Evolutionary conservation across 2,329 filamentous ascomycete genomes (phyloP).

Genomic region (Camptophora hylomeconis): DNA sequence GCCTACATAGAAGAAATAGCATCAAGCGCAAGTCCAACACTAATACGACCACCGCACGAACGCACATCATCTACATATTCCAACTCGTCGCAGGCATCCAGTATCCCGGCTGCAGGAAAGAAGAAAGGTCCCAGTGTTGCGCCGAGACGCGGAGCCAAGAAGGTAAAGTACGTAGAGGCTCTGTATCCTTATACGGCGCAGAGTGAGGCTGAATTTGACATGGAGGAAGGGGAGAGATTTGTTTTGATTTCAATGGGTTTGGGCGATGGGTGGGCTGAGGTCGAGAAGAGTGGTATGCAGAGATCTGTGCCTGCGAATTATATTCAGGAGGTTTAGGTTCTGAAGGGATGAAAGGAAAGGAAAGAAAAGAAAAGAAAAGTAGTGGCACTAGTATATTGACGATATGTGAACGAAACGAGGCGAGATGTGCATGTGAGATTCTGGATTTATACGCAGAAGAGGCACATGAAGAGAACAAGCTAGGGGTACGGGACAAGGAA

Average conservation of each 20-base stretch:
- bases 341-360: no score
- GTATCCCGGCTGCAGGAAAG: slow-evolving; percentile 45
- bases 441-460: no score
- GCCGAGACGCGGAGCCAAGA: slow-evolving; percentile 81
- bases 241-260: slow-evolving; percentile 77
- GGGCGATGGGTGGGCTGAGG: slow-evolving; percentile 93
- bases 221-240: slow-evolving; percentile 82
- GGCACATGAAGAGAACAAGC: no score
- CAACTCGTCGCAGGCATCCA: slow-evolving; percentile 58
- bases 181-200: slow-evolving; percentile 83
- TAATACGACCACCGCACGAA: slow-evolving; percentile 13
- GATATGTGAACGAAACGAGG: no score
- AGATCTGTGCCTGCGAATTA: slow-evolving; percentile 93
- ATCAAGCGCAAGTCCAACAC: slow-evolving; percentile 22
- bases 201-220: slow-evolving; percentile 75
- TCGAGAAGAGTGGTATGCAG: slow-evolving; percentile 68
- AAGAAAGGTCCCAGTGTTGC: slow-evolving; percentile 89
- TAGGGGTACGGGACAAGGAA: no score
- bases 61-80: slow-evolving; percentile 67
- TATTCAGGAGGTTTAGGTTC: slow-evolving; percentile 54
- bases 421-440: no score
- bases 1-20: slow-evolving; percentile 63
- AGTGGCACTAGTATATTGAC: no score
- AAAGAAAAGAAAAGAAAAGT: no score
- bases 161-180: slow-evolving; percentile 83